Base-by-base conservation (phyloP, 495 filamentous ascomycete species). In the Hypoxylon cercidicola region DNA sequence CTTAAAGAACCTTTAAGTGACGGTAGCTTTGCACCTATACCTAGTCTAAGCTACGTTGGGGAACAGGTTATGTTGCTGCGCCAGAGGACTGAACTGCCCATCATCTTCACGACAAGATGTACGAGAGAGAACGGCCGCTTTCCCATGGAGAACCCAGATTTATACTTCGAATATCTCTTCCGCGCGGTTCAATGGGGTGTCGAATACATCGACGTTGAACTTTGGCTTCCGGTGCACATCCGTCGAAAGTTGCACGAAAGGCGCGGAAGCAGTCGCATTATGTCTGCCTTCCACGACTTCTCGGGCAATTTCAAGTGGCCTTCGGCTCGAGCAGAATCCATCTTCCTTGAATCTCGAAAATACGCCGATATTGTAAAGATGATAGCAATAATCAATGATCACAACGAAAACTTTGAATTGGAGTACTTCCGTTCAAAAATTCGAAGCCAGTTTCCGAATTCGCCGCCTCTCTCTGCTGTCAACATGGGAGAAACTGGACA, bases 311-410 rank as follows among this genome's bases (percentile, higher is more conserved):
- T 92, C 84, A 91, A 89, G 69, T 95, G 91, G 91, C 85, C 88
- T 5, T 90, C 90, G 0, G 74, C 83, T 3, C 82, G 87, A 55
- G 89, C 90, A 2, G 83, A 89, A 74, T 75, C 80, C 18, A 82
- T 93, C 6, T 95, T 90, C 70, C 77, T 81, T 12, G 81, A 89
- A 55, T 90, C 87, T 13, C 81, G 85, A 41, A 85, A 86, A 55
- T 92, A 93, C 68, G 89, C 88, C 18, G 91, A 93, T 72, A 90
- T 93, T 35, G 87, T 93, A 43, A 95, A 93, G 77, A 93, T 95
- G 90, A 93, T 93, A 68, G 87, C 89, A 15, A 87, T 93, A 74
- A 89, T 90, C 62, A 86, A 84, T 62, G 86, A 88, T 15, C 86
- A 89, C 72, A 88, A 92, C 64, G 91, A 91, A 57, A 93, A 93